Evolutionary conservation across 1,139 yeast genomes (phyloP).

Genomic region (Geotrichum restrictum): DNA sequence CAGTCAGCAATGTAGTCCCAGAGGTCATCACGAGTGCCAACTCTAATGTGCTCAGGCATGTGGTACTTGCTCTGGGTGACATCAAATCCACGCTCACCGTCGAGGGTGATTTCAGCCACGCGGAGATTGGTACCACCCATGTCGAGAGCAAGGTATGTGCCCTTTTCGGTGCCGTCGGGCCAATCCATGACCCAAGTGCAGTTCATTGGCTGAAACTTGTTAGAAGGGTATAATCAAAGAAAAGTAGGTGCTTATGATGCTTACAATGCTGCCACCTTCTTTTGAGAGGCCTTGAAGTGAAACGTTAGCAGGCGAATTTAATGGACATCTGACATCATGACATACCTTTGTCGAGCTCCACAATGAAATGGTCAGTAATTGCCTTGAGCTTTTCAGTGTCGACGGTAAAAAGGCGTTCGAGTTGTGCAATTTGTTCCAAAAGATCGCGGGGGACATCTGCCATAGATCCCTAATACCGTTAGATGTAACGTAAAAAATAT

Average conservation of each 20-base stretch:
- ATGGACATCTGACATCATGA: conserved; percentile 16
- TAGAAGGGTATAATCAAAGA: conserved; percentile 9
- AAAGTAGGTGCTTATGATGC: conserved; percentile 9
- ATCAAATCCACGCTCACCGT: conserved; percentile 75
- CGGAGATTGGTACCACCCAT: conserved; percentile 94
- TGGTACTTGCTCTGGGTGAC: conserved; percentile 75
- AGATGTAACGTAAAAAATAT: neutral
- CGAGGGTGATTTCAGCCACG: conserved; percentile 76
- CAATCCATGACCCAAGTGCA: conserved; percentile 93
- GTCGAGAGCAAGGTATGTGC: conserved; percentile 87
- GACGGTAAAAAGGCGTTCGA: conserved; percentile 65
- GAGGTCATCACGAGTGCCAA: conserved; percentile 69
- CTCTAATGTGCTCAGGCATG: conserved; percentile 71
- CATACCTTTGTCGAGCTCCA: conserved; percentile 63
- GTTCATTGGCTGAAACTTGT: conserved; percentile 63
- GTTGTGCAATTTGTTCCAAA: conserved; percentile 52
- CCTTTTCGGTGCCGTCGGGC: conserved; percentile 88
- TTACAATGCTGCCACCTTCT: conserved; percentile 64
- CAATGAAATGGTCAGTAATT: conserved; percentile 64
- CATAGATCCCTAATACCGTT: conserved; percentile 53
- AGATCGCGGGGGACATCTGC: conserved; percentile 67
- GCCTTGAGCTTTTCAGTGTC: conserved; percentile 55
- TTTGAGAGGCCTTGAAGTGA: conserved; percentile 56
- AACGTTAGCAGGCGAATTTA: conserved; percentile 1
- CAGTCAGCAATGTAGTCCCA: conserved; percentile 85